Percentiles rank a stretch among this genome's conserved stretches.
Conservation (phyloP, 176 grass and related monocot species). For the Aegilops umbellulata region DNA sequence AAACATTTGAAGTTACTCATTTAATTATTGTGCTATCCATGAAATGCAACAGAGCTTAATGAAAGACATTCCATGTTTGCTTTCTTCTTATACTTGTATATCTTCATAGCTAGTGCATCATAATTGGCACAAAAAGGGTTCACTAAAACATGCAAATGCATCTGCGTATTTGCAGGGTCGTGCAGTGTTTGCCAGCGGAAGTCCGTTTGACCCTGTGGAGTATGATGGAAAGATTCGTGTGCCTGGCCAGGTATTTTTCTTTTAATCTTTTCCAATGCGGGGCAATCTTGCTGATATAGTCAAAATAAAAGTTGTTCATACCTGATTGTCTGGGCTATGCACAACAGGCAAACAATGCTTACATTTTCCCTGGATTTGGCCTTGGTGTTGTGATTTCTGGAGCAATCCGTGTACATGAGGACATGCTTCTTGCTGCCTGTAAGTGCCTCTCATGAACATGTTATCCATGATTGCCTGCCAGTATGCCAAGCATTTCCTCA, state of each 20-base stretch:
- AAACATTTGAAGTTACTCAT: not conserved
- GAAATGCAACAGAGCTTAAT: not conserved
- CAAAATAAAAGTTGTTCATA: not conserved
- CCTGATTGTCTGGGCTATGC: slow-evolving; percentile 19
- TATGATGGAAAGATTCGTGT: slow-evolving; percentile 65
- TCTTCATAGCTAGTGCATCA: not conserved
- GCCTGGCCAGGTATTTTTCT: slow-evolving; percentile 80
- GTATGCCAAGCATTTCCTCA: not conserved
- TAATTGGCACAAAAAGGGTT: not conserved
- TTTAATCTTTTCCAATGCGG: not conserved
- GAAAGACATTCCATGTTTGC: not conserved
- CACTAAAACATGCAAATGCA: not conserved
- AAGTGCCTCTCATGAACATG: slow-evolving; percentile 38
- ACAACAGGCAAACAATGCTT: slow-evolving; percentile 91
- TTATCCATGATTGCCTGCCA: not conserved
- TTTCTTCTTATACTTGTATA: not conserved
- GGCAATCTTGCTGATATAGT: not conserved
- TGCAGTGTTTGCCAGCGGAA: slow-evolving; percentile 95
- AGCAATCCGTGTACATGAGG: slow-evolving; percentile 83
- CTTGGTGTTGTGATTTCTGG: slow-evolving; percentile 88
- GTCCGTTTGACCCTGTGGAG: slow-evolving; percentile 91
- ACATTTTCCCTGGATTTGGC: slow-evolving; percentile 96
- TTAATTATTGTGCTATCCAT: not conserved
- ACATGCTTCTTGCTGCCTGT: slow-evolving; percentile 99
- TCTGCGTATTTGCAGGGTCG: slow-evolving; percentile 57